Percentiles rank a stretch among this genome's conserved stretches.
Conservation (phyloP, 129 eudicot genomes). For the Chrysanthemum lavandulifolium region DNA sequence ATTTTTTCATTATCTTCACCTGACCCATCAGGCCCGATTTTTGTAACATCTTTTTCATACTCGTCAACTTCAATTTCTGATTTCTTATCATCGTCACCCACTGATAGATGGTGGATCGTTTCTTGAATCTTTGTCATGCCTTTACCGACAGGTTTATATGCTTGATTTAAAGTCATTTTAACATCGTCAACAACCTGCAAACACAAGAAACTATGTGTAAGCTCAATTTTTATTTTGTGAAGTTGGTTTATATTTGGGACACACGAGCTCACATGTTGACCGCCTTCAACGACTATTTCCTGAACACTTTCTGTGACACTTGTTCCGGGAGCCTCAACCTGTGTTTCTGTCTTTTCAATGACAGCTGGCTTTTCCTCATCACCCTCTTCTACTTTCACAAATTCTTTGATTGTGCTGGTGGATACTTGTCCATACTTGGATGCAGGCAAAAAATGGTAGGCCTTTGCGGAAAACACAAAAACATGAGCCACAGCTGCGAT, state of each 20-base stretch:
- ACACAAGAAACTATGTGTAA: background rate
- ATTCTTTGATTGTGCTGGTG: slow-evolving; percentile 43
- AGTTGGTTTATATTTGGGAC: background rate
- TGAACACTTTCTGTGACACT: slow-evolving; percentile 92
- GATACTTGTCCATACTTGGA: slow-evolving; percentile 44
- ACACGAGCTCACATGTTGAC: slow-evolving; percentile 66
- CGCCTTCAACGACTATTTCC: slow-evolving; percentile 93
- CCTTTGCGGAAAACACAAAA: slow-evolving; percentile 73
- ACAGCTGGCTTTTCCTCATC: slow-evolving; percentile 47
- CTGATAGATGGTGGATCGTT: slow-evolving; percentile 64
- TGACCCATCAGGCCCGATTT: slow-evolving; percentile 14
- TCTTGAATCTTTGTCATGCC: slow-evolving; percentile 94
- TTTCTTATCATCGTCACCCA: slow-evolving; percentile 46
- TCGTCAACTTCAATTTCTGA: slow-evolving; percentile 60
- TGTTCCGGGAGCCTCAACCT: slow-evolving; percentile 78
- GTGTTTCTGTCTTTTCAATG: slow-evolving; percentile 59
- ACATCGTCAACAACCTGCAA: slow-evolving; percentile 90
- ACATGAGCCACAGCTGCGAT: slow-evolving; percentile 88
- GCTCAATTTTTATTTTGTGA: background rate
- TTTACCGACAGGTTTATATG: slow-evolving; percentile 86
- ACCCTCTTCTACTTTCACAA: slow-evolving; percentile 44
- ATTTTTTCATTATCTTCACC: slow-evolving; percentile 41
- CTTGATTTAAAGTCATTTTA: slow-evolving; percentile 81
- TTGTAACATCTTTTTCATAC: slow-evolving; percentile 42
- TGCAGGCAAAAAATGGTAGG: slow-evolving; percentile 55